Percentiles rank a stretch among this genome's conserved stretches.
These are phyloP conservation scores for Opeltia flavorubescens DNA, from an alignment of 495 filamentous ascomycete genomes.

Conservation along the genomic window DNA sequence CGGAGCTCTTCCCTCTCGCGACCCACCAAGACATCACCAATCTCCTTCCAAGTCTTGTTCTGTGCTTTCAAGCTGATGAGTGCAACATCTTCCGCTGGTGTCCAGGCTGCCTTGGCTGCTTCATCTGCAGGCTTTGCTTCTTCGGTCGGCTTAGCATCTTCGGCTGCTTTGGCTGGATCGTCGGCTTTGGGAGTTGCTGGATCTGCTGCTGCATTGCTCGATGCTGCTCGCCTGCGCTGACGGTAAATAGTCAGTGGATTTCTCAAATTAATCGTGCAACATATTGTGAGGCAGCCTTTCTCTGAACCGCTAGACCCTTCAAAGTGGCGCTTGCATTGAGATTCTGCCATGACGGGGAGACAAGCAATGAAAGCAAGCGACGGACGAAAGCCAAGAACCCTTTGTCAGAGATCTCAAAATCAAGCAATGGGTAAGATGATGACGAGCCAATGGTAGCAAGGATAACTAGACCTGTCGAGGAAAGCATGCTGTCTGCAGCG, in stretches of 20 bases:
- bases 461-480: too few relatives aligned
- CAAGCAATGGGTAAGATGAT: too few relatives aligned
- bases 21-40: conserved; percentile 11
- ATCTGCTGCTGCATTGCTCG: not conserved
- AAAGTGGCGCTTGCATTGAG: too few relatives aligned
- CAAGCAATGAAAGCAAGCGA: not conserved
- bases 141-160: not conserved
- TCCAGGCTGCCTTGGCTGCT: conserved; percentile 9
- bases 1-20: conserved; percentile 14
- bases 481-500: too few relatives aligned
- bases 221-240: not conserved
- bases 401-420: too few relatives aligned
- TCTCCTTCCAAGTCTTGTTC: conserved; percentile 18
- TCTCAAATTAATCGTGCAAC: too few relatives aligned
- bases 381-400: not conserved
- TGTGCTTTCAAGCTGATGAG: conserved; percentile 13
- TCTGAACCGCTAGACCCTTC: too few relatives aligned
- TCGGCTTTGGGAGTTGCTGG: not conserved
- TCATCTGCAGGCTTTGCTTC: not conserved
- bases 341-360: too few relatives aligned
- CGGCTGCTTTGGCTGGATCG: not conserved
- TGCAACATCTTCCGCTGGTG: conserved; percentile 14
- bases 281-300: too few relatives aligned
- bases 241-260: not conserved
- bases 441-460: too few relatives aligned